Conservation (phyloP, 2,329 filamentous ascomycete species). For the Penicillium crustosum region DNA sequence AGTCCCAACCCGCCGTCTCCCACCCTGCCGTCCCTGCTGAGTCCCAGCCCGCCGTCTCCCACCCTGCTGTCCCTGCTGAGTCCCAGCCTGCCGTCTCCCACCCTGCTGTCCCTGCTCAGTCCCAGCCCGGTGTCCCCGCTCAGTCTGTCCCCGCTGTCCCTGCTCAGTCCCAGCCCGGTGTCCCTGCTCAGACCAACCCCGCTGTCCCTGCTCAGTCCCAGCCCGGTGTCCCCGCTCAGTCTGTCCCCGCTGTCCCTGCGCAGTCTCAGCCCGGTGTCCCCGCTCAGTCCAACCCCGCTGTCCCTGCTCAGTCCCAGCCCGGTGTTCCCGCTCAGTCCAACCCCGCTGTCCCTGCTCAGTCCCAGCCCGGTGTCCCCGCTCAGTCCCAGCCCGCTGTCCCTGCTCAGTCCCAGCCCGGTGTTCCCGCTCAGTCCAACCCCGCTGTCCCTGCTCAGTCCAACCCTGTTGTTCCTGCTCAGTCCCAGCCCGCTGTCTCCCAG, state of each 20-base stretch:
- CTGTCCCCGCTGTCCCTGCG: not conserved
- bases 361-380: not conserved
- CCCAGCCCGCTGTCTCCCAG: not conserved
- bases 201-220: conserved; percentile 1
- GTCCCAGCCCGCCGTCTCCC: not conserved
- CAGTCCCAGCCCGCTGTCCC: not conserved
- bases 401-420: not conserved
- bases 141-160: not conserved
- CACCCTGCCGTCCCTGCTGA: not conserved
- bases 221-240: conserved; percentile 1
- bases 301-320: not conserved
- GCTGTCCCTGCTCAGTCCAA: not conserved
- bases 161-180: not conserved
- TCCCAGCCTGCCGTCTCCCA: not conserved
- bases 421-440: not conserved
- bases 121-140: not conserved
- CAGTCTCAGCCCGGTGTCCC: not conserved
- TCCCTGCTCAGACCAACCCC: conserved; percentile 1
- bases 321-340: not conserved
- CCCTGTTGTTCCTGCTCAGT: not conserved
- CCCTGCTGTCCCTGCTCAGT: not conserved
- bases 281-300: not conserved
- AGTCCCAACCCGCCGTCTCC: not conserved
- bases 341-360: not conserved
- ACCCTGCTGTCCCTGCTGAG: not conserved